Percentiles rank a stretch among this genome's conserved stretches.
Conservation (phyloP, 352 stramenopile species). For the Aphanomyces cochlioides region DNA sequence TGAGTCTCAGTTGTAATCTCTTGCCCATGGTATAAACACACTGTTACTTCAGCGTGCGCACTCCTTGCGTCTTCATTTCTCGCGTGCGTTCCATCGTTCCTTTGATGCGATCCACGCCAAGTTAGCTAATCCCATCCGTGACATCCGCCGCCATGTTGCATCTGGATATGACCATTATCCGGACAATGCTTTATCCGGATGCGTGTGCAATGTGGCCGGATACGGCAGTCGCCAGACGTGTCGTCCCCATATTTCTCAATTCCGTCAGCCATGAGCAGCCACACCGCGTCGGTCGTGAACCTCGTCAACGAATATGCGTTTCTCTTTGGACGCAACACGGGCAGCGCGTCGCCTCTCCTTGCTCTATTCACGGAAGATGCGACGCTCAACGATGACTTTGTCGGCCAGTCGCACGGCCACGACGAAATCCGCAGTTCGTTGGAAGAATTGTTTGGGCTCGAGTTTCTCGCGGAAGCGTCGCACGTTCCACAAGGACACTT, state of each 20-base stretch:
- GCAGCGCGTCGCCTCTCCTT: slow-evolving; percentile 59
- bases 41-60: too few species aligned
- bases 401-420: slow-evolving; percentile 57
- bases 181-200: too few species aligned
- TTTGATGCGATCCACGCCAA: too few species aligned
- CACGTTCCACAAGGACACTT: slow-evolving; percentile 79
- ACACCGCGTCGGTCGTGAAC: slow-evolving; percentile 75
- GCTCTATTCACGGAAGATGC: slow-evolving; percentile 70
- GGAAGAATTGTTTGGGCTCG: slow-evolving; percentile 63
- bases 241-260: neutral
- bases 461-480: slow-evolving; percentile 76
- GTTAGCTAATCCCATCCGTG: too few species aligned
- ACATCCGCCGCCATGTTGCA: too few species aligned
- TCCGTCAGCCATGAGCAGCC: neutral
- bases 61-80: too few species aligned
- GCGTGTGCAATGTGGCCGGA: too few species aligned
- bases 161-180: too few species aligned
- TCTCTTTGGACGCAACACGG: slow-evolving; percentile 52
- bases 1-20: too few species aligned
- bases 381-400: slow-evolving; percentile 70
- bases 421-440: slow-evolving; percentile 69
- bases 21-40: too few species aligned
- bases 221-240: too few species aligned
- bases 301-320: slow-evolving; percentile 80
- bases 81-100: too few species aligned